A percentile compares a stretch with the other conserved stretches of the same genome.
Evolutionary conservation across 2,329 filamentous ascomycete genomes (phyloP).

Genomic region (Microsporum audouinii): DNA sequence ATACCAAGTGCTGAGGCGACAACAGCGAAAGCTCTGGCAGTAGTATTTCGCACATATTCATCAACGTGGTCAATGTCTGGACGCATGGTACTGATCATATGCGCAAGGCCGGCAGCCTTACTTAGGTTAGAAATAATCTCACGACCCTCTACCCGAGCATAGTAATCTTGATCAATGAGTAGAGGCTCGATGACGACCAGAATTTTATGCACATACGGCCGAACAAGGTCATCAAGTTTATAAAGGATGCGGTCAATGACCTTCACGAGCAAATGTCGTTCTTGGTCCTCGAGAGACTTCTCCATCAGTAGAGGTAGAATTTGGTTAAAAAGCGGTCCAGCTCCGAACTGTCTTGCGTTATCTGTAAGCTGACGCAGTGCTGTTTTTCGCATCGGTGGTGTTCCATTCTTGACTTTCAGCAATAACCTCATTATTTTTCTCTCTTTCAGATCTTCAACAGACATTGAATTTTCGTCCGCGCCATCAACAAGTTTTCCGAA

Average conservation of each 20-base stretch:
- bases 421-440: slow-evolving; percentile 96
- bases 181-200: slow-evolving; percentile 97
- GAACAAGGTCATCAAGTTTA: slow-evolving; percentile 92
- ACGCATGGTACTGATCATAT: slow-evolving; percentile 99
- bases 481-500: slow-evolving; percentile 96
- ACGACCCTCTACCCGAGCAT: slow-evolving; percentile 91
- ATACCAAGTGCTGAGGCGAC: slow-evolving; percentile 94
- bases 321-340: slow-evolving; percentile 89
- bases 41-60: slow-evolving; percentile 97
- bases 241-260: slow-evolving; percentile 97
- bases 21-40: slow-evolving; percentile 89
- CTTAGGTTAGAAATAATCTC: slow-evolving; percentile 98
- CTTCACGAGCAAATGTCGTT: slow-evolving; percentile 95
- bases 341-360: slow-evolving; percentile 91
- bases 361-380: slow-evolving; percentile 93
- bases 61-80: slow-evolving; percentile 98
- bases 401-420: slow-evolving; percentile 98
- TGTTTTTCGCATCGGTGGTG: slow-evolving; percentile 96
- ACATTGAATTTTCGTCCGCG: slow-evolving; percentile 79
- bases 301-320: slow-evolving; percentile 96
- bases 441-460: slow-evolving; percentile 91
- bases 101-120: slow-evolving; percentile 90
- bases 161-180: slow-evolving; percentile 98
- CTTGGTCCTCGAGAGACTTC: slow-evolving; percentile 93
- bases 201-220: slow-evolving; percentile 96